Percentiles rank a stretch among this genome's conserved stretches.
Conservation (phyloP, 2,329 filamentous ascomycete genomes). For the Sphaerostilbella broomeana region DNA sequence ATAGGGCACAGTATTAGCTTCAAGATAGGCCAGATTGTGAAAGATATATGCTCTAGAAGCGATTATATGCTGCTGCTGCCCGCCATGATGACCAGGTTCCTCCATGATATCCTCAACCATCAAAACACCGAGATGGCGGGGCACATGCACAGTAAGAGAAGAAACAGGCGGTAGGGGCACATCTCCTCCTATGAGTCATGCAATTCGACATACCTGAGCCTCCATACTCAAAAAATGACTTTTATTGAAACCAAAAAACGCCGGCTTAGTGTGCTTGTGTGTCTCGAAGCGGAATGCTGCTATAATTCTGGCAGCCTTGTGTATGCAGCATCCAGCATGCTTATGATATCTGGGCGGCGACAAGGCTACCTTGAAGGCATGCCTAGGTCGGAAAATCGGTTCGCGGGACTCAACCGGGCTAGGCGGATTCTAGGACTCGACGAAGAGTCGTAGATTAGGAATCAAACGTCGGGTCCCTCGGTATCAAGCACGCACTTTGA, state of each 20-base stretch:
- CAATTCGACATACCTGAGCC: constrained; percentile 36
- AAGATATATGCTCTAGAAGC: too few species aligned
- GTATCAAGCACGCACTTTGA: constrained; percentile 3
- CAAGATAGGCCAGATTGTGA: neutral
- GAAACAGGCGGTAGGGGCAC: neutral
- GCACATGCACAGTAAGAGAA: constrained; percentile 2
- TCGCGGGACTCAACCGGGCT: constrained; percentile 14
- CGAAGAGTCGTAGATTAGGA: neutral
- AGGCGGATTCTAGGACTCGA: constrained; percentile 1
- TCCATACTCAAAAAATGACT: constrained; percentile 34
- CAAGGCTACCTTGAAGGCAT: constrained; percentile 38
- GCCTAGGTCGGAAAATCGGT: constrained; percentile 23
- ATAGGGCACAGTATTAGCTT: constrained; percentile 1
- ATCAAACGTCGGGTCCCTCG: constrained; percentile 1
- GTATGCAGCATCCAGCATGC: constrained; percentile 37
- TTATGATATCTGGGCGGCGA: constrained; percentile 27
- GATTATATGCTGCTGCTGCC: neutral
- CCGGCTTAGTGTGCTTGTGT: constrained; percentile 9
- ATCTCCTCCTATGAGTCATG: neutral
- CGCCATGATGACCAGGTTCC: neutral
- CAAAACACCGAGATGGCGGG: constrained; percentile 10
- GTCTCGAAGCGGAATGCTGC: constrained; percentile 29
- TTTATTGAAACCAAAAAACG: constrained; percentile 13
- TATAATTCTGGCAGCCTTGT: constrained; percentile 38
- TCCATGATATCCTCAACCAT: constrained; percentile 6